Conservation (phyloP, 2,329 filamentous ascomycete species). For the Coniochaeta hoffmannii region DNA sequence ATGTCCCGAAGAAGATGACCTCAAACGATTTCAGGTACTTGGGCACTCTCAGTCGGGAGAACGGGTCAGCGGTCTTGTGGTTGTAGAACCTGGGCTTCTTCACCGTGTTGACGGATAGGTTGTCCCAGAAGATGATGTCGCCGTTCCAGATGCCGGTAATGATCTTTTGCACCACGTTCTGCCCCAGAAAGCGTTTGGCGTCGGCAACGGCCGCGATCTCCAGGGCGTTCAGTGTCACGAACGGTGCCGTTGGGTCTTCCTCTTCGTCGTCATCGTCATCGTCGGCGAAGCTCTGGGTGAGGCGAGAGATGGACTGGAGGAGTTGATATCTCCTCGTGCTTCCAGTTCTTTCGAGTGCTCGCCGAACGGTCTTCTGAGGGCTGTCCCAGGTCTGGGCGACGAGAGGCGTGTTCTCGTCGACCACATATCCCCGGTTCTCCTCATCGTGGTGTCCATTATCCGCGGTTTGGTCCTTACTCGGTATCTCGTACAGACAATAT, state of each 20-base stretch:
- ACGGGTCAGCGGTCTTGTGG: constrained; percentile 57
- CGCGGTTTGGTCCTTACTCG: constrained; percentile 26
- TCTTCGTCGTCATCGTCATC: constrained; percentile 36
- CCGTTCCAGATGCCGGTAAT: constrained; percentile 81
- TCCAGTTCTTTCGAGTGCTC: constrained; percentile 23
- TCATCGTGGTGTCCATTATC: constrained; percentile 24
- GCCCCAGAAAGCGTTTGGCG: constrained; percentile 78
- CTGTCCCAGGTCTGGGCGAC: constrained; percentile 26
- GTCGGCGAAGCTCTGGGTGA: constrained; percentile 41
- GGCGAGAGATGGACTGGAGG: constrained; percentile 45
- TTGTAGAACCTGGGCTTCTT: constrained; percentile 77
- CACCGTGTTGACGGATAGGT: constrained; percentile 60
- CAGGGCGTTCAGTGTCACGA: constrained; percentile 74
- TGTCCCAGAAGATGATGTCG: constrained; percentile 82
- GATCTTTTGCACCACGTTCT: constrained; percentile 73
- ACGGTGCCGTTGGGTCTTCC: constrained; percentile 61
- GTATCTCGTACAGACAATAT: constrained; percentile 67
- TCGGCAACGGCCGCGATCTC: constrained; percentile 78
- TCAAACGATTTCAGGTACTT: constrained; percentile 82
- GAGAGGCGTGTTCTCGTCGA: constrained; percentile 40
- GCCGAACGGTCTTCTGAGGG: constrained; percentile 14
- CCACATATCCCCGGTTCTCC: constrained; percentile 24
- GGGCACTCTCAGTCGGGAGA: constrained; percentile 69
- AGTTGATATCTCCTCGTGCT: constrained; percentile 41
- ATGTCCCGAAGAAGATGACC: constrained; percentile 69